Percentiles rank a stretch among this genome's conserved stretches.
Conservation (phyloP, 129 eudicot species). For the Saussurea involucrata region DNA sequence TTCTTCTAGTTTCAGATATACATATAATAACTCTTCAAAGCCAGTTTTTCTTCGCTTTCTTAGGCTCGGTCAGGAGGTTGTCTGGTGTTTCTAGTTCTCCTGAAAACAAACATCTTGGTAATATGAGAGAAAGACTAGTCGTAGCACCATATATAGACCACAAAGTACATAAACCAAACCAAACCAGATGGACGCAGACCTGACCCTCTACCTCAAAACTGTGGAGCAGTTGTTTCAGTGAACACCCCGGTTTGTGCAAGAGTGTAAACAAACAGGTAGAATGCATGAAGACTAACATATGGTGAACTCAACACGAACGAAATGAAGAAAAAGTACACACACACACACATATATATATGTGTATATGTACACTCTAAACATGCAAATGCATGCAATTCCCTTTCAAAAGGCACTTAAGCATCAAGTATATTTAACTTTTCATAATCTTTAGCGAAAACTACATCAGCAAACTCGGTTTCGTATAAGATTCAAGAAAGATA, state of each 20-base stretch:
- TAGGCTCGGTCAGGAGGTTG: slow-evolving; percentile 55
- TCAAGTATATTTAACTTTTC: background rate
- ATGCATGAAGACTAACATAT: background rate
- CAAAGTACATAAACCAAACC: too few relatives aligned
- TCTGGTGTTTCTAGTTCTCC: slow-evolving; percentile 56
- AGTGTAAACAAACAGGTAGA: background rate
- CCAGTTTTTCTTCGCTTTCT: slow-evolving; percentile 17
- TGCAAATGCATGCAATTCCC: slow-evolving; percentile 5
- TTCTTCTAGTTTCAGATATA: slow-evolving; percentile 13
- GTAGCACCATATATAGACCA: background rate
- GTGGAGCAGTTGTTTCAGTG: background rate
- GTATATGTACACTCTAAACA: background rate
- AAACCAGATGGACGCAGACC: background rate
- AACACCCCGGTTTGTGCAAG: background rate
- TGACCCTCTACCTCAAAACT: background rate
- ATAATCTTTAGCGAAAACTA: background rate
- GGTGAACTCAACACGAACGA: background rate
- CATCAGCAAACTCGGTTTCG: slow-evolving; percentile 2
- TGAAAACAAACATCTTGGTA: slow-evolving; percentile 18
- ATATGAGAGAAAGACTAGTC: background rate
- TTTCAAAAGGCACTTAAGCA: background rate
- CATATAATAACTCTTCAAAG: slow-evolving; percentile 15
- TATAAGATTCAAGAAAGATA: slow-evolving; percentile 4
- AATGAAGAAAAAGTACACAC: background rate
- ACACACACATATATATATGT: background rate